phyloP scores from a whole-genome alignment of 257 asterid species.

The Hygrophila difformis region DNA sequence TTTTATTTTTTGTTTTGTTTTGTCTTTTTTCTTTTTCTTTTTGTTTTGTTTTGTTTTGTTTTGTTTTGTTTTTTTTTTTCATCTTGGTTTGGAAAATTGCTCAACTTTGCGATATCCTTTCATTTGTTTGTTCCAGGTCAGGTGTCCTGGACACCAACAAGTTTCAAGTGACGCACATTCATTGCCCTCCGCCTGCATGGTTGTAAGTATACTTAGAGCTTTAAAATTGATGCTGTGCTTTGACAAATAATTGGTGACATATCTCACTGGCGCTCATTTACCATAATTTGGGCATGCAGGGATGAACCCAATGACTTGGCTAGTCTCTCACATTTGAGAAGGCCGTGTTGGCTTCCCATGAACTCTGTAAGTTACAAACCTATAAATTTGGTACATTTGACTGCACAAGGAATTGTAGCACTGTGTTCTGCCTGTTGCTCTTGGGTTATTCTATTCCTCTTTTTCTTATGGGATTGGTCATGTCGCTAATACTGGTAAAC shows the following conservation, averaged over 20 bases:
- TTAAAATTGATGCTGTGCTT: slow-evolving; percentile 7
- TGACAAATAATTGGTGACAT: neutral
- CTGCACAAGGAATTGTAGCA: too few species aligned
- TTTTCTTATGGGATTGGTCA: neutral
- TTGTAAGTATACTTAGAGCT: slow-evolving; percentile 43
- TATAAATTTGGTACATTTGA: neutral
- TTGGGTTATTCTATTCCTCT: neutral
- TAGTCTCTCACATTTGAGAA: slow-evolving; percentile 43
- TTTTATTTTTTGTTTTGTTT: too few species aligned
- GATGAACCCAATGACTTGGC: slow-evolving; percentile 42
- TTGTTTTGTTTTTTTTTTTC: too few species aligned
- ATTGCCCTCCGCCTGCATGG: slow-evolving; percentile 97
- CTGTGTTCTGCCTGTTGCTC: too few species aligned
- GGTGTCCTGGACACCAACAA: slow-evolving; percentile 74
- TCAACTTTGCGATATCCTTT: neutral
- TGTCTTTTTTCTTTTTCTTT: too few species aligned
- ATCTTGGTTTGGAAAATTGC: slow-evolving; percentile 6
- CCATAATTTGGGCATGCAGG: slow-evolving; percentile 38
- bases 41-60: too few species aligned
- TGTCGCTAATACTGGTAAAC: too few species aligned
- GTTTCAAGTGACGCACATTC: slow-evolving; percentile 81
- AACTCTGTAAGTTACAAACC: slow-evolving; percentile 52
- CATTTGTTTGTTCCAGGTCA: slow-evolving; percentile 48
- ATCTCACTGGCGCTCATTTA: slow-evolving; percentile 15
- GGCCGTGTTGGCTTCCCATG: slow-evolving; percentile 78